Evolutionary conservation across 2,329 filamentous ascomycete genomes (phyloP).

Genomic region (Fusarium aywerte): DNA sequence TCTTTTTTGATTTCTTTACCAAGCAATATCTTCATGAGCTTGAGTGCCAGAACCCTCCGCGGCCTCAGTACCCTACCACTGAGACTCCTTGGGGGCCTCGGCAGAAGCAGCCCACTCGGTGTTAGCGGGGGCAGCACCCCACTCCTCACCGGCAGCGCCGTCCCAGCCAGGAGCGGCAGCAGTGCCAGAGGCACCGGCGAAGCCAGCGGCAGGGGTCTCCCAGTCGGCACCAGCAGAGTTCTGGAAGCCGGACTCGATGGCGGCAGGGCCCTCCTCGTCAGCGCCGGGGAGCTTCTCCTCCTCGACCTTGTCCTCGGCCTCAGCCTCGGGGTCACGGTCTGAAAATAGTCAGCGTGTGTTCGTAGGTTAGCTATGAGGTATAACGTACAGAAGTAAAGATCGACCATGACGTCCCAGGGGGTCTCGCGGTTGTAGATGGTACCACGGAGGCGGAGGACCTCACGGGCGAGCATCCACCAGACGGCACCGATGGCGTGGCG

Average conservation of each 20-base stretch:
- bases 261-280: constrained; percentile 83
- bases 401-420: constrained; percentile 99
- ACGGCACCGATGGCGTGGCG: constrained; percentile 97
- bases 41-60: constrained; percentile 19
- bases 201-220: constrained; percentile 81
- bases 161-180: constrained; percentile 63
- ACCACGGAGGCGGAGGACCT: constrained; percentile 98
- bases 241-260: constrained; percentile 82
- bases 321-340: constrained; percentile 98
- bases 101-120: constrained; percentile 75
- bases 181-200: constrained; percentile 68
- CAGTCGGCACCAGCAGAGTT: constrained; percentile 75
- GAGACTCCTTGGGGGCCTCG: constrained; percentile 65
- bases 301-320: constrained; percentile 97
- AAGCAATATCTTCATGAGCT: constrained; percentile 3
- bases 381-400: constrained; percentile 95
- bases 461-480: constrained; percentile 99
- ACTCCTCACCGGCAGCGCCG: constrained; percentile 69
- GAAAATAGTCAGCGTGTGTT: constrained; percentile 28
- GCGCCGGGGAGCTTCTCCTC: constrained; percentile 90
- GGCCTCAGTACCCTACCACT: constrained; percentile 59
- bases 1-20: constrained; percentile 39
- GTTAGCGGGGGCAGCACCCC: constrained; percentile 71
- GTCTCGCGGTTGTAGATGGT: constrained; percentile 96
- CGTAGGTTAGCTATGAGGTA: not conserved